phyloP scores from a whole-genome alignment of 805 yeast genomes.

The Barnettozyma wickerhamii region DNA sequence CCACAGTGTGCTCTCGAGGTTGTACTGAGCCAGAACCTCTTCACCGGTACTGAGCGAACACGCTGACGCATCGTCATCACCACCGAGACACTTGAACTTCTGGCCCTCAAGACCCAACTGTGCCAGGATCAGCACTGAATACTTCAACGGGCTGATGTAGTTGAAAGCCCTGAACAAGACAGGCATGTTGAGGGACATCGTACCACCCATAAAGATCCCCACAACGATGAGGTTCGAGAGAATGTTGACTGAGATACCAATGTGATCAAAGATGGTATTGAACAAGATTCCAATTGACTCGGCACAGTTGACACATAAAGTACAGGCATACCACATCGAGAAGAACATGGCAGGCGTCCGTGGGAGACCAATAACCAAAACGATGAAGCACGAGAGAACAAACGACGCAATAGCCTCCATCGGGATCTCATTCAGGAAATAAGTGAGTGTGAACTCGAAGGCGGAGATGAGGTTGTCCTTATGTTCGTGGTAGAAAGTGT shows the following conservation, averaged over 20 bases:
- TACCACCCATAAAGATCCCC: slow-evolving; percentile 77
- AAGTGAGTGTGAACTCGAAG: slow-evolving; percentile 56
- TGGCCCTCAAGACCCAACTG: slow-evolving; percentile 53
- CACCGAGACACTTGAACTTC: slow-evolving; percentile 45
- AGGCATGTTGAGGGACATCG: slow-evolving; percentile 74
- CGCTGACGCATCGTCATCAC: slow-evolving; percentile 30
- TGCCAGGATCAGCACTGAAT: slow-evolving; percentile 57
- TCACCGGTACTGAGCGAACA: slow-evolving; percentile 52
- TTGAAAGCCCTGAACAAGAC: slow-evolving; percentile 61
- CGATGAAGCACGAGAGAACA: slow-evolving; percentile 56
- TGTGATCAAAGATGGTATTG: slow-evolving; percentile 62
- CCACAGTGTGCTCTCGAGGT: slow-evolving; percentile 27
- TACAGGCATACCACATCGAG: slow-evolving; percentile 49
- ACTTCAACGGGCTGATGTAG: slow-evolving; percentile 68
- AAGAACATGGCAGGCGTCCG: slow-evolving; percentile 62
- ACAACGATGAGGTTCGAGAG: slow-evolving; percentile 58
- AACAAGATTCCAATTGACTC: slow-evolving; percentile 78
- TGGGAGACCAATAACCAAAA: slow-evolving; percentile 69
- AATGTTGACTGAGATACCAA: slow-evolving; percentile 73
- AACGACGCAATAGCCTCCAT: slow-evolving; percentile 57
- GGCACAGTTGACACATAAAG: slow-evolving; percentile 64
- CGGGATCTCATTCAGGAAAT: slow-evolving; percentile 61
- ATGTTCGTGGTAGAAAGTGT: slow-evolving; percentile 74
- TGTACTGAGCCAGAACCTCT: slow-evolving; percentile 50
- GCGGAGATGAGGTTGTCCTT: slow-evolving; percentile 68